These are phyloP conservation scores for Cercospora citrullina DNA, from an alignment of 2,329 filamentous ascomycete genomes.

Conservation along the genomic window DNA sequence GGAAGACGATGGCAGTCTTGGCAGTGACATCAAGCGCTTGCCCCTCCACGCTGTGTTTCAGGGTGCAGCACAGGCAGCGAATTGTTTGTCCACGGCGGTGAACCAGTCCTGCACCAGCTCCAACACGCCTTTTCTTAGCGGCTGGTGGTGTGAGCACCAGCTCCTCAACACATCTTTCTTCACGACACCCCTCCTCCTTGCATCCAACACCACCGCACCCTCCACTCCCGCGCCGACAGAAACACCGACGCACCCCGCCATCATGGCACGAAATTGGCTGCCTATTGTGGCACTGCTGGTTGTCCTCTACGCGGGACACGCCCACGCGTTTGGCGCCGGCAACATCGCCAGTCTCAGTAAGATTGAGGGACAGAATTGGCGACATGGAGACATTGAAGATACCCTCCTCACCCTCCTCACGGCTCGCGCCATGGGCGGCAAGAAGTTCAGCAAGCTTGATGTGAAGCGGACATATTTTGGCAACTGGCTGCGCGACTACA, in stretches of 20 bases:
- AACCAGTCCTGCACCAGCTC: neutral
- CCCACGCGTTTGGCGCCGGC: conserved; percentile 48
- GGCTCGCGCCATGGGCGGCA: conserved; percentile 63
- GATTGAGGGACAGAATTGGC: conserved; percentile 53
- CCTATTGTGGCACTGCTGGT: conserved; percentile 27
- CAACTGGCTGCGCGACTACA: conserved; percentile 93
- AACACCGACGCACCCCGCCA: conserved; percentile 6
- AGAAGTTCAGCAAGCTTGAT: conserved; percentile 83
- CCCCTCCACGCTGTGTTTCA: neutral
- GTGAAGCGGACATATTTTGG: conserved; percentile 90
- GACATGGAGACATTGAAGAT: conserved; percentile 56
- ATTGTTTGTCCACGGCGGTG: neutral
- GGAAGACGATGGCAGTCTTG: neutral
- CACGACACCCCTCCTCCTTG: neutral
- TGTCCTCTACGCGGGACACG: conserved; percentile 30
- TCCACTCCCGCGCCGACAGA: neutral
- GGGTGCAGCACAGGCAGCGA: neutral
- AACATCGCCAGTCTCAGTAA: conserved; percentile 87
- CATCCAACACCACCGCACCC: neutral
- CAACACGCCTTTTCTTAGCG: neutral
- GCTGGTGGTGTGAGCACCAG: neutral
- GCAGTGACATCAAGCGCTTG: neutral
- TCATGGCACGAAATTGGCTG: conserved; percentile 30
- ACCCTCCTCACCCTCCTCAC: conserved; percentile 55
- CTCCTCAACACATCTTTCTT: neutral